Base-by-base conservation (phyloP, 1,284 basidiomycete species). In the Malassezia furfur region DNA sequence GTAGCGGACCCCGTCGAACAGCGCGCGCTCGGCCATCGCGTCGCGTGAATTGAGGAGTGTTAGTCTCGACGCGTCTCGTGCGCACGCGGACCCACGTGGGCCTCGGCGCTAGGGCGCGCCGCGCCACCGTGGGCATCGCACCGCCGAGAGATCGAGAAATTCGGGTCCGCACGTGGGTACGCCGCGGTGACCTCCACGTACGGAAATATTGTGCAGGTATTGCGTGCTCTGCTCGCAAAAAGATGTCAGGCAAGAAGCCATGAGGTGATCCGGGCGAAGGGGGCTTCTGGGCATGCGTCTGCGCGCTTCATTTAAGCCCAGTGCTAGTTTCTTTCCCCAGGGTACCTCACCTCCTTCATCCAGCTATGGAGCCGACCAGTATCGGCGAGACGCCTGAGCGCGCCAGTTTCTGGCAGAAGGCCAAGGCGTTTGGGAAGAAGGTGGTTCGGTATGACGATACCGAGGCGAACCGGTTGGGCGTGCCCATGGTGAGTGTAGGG, bases 401-500 rank as follows among this genome's bases (percentile, higher is more conserved):
- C 6, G 15, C 11, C 30, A 11, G 32, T 12, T 22, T 47, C 22
- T 32, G 28, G 31, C 32, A 32, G n/a, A 36, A 35, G 11, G 34
- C 31, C 11, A 51, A 50, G 25, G n/a, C 10, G 14, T n/a, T 34
- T n/a, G 43, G 48, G 9, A 56, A 56, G 37, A 22, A 57, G 52
- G 32, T 64, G 22, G 59, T 74, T 45, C 55, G 61, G 22, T 72
- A 74, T 55, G 52, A 72, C 45, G 63, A 68, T 50, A 67, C 52
- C 45, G 68, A 70, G 59, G 67, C 69, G 36, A 64, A 70, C 50
- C 66, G 68, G 22, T 60, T 67, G 19, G 71, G 71, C 46, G 63
- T 74, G 5, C 71, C 70, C 21, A 64, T 69, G 53, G 71, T 74
- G 52, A 65, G 64, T 58, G 65, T 62, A 30, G 48, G 51, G 10